A percentile compares a stretch with the other conserved stretches of the same genome.
phyloP scores from a whole-genome alignment of 768 basidiomycete genomes.

The Lyophyllum semitale region DNA sequence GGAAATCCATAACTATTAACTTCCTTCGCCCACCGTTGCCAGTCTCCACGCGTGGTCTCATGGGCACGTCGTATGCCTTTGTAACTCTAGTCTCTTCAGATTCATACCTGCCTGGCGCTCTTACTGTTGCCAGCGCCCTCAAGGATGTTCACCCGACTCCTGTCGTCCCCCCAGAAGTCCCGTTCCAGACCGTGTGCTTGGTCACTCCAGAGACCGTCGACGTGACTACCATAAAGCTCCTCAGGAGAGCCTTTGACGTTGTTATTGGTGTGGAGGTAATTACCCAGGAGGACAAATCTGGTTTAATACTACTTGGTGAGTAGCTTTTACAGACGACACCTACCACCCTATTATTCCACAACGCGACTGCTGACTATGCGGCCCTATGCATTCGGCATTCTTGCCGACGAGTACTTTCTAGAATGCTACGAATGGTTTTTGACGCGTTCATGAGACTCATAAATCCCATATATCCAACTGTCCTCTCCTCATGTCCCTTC shows the following conservation, averaged over 20 bases:
- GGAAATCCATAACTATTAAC: not conserved
- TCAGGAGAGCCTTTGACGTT: slow-evolving; percentile 78
- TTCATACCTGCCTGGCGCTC: slow-evolving; percentile 89
- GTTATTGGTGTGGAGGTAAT: slow-evolving; percentile 95
- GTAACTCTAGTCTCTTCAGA: slow-evolving; percentile 93
- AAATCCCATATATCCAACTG: not conserved
- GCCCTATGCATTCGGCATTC: not conserved
- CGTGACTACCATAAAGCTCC: slow-evolving; percentile 74
- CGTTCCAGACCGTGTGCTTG: slow-evolving; percentile 84
- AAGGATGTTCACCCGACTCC: slow-evolving; percentile 73
- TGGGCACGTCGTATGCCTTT: slow-evolving; percentile 77
- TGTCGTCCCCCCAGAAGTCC: slow-evolving; percentile 56
- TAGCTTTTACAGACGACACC: slow-evolving; percentile 16
- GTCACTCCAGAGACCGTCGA: slow-evolving; percentile 94
- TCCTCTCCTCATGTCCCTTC: not conserved
- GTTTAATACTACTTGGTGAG: slow-evolving; percentile 83
- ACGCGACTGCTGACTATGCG: slow-evolving; percentile 9
- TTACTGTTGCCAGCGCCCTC: slow-evolving; percentile 84
- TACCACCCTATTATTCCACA: not conserved
- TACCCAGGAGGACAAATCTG: slow-evolving; percentile 61
- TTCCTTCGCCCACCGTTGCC: slow-evolving; percentile 17
- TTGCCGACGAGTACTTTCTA: not conserved
- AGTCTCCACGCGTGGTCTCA: slow-evolving; percentile 34
- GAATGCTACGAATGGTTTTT: not conserved
- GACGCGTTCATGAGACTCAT: slow-evolving; percentile 5